phyloP scores from a whole-genome alignment of 228 moss, liverwort and hornwort genomes.

The Sphagnum fallax region DNA sequence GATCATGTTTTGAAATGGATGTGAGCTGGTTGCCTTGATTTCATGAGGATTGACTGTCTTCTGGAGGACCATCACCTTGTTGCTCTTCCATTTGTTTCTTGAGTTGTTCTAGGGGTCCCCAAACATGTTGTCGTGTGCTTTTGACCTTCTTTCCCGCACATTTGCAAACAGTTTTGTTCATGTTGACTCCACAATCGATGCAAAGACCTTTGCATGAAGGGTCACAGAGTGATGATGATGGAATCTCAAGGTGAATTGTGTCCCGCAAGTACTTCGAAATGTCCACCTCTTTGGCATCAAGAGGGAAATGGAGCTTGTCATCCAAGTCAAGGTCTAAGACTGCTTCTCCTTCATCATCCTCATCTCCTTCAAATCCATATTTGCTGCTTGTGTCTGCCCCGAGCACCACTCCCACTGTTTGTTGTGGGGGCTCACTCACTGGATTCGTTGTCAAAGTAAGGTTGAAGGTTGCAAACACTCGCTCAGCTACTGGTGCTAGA shows the following conservation, averaged over 20 bases:
- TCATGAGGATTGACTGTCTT: too few species aligned
- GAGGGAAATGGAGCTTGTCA: constrained; percentile 88
- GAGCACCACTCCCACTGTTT: constrained; percentile 72
- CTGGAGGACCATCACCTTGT: constrained; percentile 7
- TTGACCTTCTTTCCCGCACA: constrained; percentile 39
- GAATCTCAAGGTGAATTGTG: constrained; percentile 87
- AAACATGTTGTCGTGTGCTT: constrained; percentile 33
- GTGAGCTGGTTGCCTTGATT: too few species aligned
- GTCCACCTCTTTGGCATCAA: constrained; percentile 66
- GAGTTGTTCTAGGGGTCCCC: constrained; percentile 88
- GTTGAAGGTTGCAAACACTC: constrained; percentile 62
- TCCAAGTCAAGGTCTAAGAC: constrained; percentile 83
- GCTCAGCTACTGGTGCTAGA: constrained; percentile 65
- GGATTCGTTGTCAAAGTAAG: constrained; percentile 65
- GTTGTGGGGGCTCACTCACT: constrained; percentile 67
- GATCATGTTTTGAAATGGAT: too few species aligned
- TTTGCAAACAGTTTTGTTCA: constrained; percentile 51
- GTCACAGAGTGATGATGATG: constrained; percentile 68
- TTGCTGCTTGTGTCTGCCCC: constrained; percentile 22
- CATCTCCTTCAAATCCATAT: constrained; percentile 23
- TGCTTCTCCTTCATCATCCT: constrained; percentile 22
- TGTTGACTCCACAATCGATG: constrained; percentile 66
- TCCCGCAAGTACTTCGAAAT: constrained; percentile 92
- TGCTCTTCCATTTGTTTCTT: constrained; percentile 75
- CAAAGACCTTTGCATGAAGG: constrained; percentile 62